phyloP scores from a whole-genome alignment of 352 stramenopile genomes.

The Pilasporangium apinafurcum region DNA sequence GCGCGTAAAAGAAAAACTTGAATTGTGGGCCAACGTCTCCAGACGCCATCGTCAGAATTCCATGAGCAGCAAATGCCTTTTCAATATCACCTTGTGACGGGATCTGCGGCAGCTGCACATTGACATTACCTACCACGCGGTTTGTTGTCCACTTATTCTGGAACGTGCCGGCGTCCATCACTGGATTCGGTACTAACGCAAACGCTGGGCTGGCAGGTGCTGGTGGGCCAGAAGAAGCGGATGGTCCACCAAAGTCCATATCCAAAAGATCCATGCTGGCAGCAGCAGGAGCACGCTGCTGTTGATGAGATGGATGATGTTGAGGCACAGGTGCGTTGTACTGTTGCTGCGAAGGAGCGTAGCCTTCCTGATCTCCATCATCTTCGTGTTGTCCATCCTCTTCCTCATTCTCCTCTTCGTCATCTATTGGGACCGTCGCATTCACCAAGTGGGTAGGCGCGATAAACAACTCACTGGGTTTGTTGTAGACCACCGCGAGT shows the following conservation, averaged over 20 bases:
- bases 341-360: slow-evolving; percentile 26
- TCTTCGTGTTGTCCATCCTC: slow-evolving; percentile 23
- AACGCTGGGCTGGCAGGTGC: slow-evolving; percentile 22
- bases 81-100: slow-evolving; percentile 61
- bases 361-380: slow-evolving; percentile 33
- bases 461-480: slow-evolving; percentile 95
- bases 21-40: slow-evolving; percentile 73
- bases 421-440: slow-evolving; percentile 20
- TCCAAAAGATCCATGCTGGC: slow-evolving; percentile 62
- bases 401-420: slow-evolving; percentile 44
- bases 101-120: slow-evolving; percentile 50
- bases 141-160: slow-evolving; percentile 66
- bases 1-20: slow-evolving; percentile 86
- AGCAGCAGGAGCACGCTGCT: slow-evolving; percentile 12
- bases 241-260: slow-evolving; percentile 72
- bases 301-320: slow-evolving; percentile 1
- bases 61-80: slow-evolving; percentile 39
- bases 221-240: slow-evolving; percentile 7
- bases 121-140: slow-evolving; percentile 55
- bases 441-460: slow-evolving; percentile 55
- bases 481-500: slow-evolving; percentile 96
- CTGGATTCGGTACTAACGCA: slow-evolving; percentile 46
- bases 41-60: slow-evolving; percentile 76
- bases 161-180: slow-evolving; percentile 71
- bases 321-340: slow-evolving; percentile 18